These are phyloP conservation scores for Aspergillus sclerotiicarbonarius DNA, from an alignment of 495 filamentous ascomycete genomes.

Conservation along the genomic window DNA sequence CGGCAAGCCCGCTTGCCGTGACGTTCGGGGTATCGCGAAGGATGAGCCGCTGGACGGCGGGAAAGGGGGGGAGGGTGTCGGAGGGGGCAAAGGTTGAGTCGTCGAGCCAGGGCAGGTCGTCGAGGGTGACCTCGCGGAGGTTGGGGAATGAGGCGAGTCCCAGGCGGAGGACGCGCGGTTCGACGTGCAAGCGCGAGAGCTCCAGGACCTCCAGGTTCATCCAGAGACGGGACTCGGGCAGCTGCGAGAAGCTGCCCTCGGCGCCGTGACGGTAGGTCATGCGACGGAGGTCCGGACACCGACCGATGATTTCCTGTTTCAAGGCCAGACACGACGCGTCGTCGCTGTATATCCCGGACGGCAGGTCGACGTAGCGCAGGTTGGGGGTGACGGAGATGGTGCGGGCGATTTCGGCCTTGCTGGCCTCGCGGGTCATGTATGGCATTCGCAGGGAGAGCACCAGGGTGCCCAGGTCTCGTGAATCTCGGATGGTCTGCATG, in stretches of 20 bases:
- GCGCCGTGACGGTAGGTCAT: conserved; percentile 81
- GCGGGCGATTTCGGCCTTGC: conserved; percentile 78
- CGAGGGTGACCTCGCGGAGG: conserved; percentile 70
- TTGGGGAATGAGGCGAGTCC: conserved; percentile 63
- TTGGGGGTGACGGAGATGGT: conserved; percentile 82
- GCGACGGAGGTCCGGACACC: conserved; percentile 79
- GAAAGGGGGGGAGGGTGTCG: conserved; percentile 62
- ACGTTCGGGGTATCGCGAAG: conserved; percentile 66
- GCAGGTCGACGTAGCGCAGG: conserved; percentile 86
- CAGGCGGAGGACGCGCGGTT: conserved; percentile 66
- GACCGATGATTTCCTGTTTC: conserved; percentile 76
- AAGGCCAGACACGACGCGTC: conserved; percentile 71
- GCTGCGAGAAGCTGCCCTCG: conserved; percentile 71
- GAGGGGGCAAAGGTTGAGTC: conserved; percentile 68
- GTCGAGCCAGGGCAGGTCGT: conserved; percentile 63
- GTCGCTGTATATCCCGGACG: conserved; percentile 73
- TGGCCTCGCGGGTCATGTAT: conserved; percentile 94
- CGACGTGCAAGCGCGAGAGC: conserved; percentile 67
- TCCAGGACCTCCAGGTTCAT: conserved; percentile 76
- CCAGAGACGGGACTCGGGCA: conserved; percentile 69
- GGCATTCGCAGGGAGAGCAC: conserved; percentile 83
- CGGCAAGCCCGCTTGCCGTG: conserved; percentile 64
- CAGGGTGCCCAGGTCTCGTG: conserved; percentile 58
- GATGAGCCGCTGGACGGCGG: conserved; percentile 64
- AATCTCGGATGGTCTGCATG: conserved; percentile 75